Base-by-base conservation (phyloP, 108 stramenopile species). In the Nitzschia sp. region DNA sequence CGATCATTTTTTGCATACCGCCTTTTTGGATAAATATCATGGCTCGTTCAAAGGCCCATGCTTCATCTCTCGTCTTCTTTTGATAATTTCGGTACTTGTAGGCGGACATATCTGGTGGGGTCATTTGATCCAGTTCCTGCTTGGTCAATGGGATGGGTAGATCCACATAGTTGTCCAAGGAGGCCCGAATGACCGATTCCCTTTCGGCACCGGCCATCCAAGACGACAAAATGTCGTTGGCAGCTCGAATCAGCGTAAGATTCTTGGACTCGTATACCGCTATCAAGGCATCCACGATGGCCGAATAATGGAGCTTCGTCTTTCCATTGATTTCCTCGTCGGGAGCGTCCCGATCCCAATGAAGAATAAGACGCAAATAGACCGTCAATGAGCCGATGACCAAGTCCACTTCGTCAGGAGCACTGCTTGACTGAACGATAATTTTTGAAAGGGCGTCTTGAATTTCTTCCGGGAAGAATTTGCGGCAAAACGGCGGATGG, bases 141-240 rank as follows among this genome's bases (percentile, higher is more conserved):
- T 87, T 60, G 19, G 54, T 62, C 24, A 62, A 71, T 26, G 51
- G 64, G 69, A 70, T 36, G 46, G 64, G 73, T 54, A 82, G 36
- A 27, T 56, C 46, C 29, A 78, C 69, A 29, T 21, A 60, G 24
- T 73, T 68, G 42, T 72, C 68, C 27, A 85, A 70, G 0, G 87
- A 84, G 5, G 86, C 73, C 2, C 84, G 78, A 59, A 87, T 81
- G 25, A 86, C 65, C 0, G 72, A 56, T 4, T 88, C 77, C 19
- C 82, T 78, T 77, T 94, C 73, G 29, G 26, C 84, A 11, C 82
- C 79, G 25, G 87, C 80, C n/a, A 82, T 87, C 91, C 89, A 92
- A 24, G 86, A 72, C 3, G 87, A 71, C 18, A 95, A 33, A 13
- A 92, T 72, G 71, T 95, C 90, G n/a, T 90, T 65, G 8, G 85